Percentiles rank a stretch among this genome's conserved stretches.
Evolutionary conservation across 257 asterid species (phyloP).

Genomic region (Solanum sparsipilum): DNA sequence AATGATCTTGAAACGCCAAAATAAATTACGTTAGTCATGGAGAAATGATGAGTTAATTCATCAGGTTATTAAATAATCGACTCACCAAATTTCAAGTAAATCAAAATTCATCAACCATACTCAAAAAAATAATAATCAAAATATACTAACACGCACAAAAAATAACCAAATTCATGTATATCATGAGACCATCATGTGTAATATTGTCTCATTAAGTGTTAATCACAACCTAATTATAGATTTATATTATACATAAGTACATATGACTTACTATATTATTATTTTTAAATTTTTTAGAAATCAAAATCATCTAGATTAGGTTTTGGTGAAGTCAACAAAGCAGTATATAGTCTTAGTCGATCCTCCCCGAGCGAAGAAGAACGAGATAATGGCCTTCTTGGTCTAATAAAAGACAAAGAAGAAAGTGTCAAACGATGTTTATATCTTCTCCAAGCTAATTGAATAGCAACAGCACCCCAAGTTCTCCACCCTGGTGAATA

Average conservation of each 20-base stretch:
- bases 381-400: constrained; percentile 75
- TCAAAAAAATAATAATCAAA: too few species aligned
- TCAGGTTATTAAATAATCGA: too few species aligned
- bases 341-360: constrained; percentile 71
- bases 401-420: constrained; percentile 75
- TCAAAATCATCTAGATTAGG: constrained; percentile 87
- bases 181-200: background rate
- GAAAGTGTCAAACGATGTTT: constrained; percentile 60
- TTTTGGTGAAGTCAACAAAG: constrained; percentile 75
- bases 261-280: background rate
- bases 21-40: too few species aligned
- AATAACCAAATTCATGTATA: background rate
- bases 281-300: constrained; percentile 9
- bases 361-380: constrained; percentile 79
- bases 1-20: too few species aligned
- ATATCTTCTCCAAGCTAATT: constrained; percentile 25
- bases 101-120: background rate
- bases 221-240: background rate
- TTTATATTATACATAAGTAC: background rate
- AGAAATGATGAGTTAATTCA: too few species aligned
- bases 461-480: constrained; percentile 32
- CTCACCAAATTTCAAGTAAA: background rate
- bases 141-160: background rate
- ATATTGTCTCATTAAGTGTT: background rate
- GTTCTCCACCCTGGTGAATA: constrained; percentile 36